Base-by-base conservation (phyloP, 331 rosid genomes). In the Pyrus hybrid region DNA sequence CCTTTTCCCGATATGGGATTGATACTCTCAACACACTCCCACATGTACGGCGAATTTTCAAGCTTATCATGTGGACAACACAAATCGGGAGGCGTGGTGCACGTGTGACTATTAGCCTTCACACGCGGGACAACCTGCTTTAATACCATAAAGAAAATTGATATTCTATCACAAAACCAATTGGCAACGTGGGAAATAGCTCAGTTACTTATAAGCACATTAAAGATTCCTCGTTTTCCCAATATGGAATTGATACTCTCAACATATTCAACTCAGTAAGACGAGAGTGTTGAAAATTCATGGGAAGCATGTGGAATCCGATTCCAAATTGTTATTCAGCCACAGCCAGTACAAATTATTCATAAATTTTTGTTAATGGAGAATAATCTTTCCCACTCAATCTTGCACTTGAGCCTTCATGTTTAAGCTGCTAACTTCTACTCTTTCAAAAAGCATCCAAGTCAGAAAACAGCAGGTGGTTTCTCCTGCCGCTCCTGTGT, bases 301-400 rank as follows among this genome's bases (percentile, higher is more conserved):
- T 54, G 73, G 11, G 28, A 68, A 11, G 23, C 49, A 53, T 70
- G 78, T 18, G 41, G 96, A 71, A 90, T 88, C 91, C 21, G 96
- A 90, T 92, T 84, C 92, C 81, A 60, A 30, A 67, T 67, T 75
- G 61, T 63, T 73, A 74, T 45, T 74, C 60, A 67, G 72, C 56
- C 12, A 29, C 6, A 29, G n/a, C 64, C 73, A 43, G 69, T 53
- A 77, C 58, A 41, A 76, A 86, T 64, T 77, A 25, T 79, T 13
- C 56, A 1, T 1, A 58, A 56, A 78, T 47, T 81, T 83, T 78
- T 79, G 77, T 63, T 41, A 81, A 70, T 81, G 86, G 90, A 79
- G 92, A 85, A 84, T 85, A 70, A 29, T 43, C 21, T 32, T 64
- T 75, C 74, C 41, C 80, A 64, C 79, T 45, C 80, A 74, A 58